Conservation (phyloP, 768 basidiomycete species). For the Termitomyces bulborhizus region DNA sequence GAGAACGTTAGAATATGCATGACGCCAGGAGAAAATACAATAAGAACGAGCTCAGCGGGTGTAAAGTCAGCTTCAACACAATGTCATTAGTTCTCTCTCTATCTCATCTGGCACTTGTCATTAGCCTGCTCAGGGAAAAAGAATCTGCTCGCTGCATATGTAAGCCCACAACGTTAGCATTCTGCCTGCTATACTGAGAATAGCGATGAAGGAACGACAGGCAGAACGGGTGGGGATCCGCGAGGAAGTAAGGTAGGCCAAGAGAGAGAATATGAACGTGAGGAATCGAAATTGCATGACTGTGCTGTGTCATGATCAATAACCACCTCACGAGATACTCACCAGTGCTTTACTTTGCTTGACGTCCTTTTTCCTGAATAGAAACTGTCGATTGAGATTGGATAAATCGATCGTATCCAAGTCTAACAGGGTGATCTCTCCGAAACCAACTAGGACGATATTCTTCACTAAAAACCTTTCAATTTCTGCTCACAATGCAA, state of each 20-base stretch:
- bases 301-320: background rate
- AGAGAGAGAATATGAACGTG: background rate
- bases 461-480: constrained; percentile 74
- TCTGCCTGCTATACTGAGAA: background rate
- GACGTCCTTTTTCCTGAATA: constrained; percentile 95
- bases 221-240: background rate
- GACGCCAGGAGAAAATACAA: background rate
- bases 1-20: background rate
- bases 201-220: background rate
- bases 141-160: background rate
- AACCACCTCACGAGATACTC: constrained; percentile 16
- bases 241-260: no score
- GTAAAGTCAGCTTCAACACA: background rate
- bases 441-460: constrained; percentile 88
- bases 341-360: constrained; percentile 95
- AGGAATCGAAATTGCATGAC: background rate
- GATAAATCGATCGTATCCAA: constrained; percentile 98
- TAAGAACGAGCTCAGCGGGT: background rate
- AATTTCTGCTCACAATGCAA: background rate
- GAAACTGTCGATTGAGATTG: constrained; percentile 94
- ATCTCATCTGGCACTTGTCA: background rate
- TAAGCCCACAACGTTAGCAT: background rate
- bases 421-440: constrained; percentile 88
- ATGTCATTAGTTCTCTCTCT: background rate
- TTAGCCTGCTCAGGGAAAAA: background rate